These are phyloP conservation scores for Ustilago nuda DNA, from an alignment of 1,284 basidiomycete species.

Conservation along the genomic window DNA sequence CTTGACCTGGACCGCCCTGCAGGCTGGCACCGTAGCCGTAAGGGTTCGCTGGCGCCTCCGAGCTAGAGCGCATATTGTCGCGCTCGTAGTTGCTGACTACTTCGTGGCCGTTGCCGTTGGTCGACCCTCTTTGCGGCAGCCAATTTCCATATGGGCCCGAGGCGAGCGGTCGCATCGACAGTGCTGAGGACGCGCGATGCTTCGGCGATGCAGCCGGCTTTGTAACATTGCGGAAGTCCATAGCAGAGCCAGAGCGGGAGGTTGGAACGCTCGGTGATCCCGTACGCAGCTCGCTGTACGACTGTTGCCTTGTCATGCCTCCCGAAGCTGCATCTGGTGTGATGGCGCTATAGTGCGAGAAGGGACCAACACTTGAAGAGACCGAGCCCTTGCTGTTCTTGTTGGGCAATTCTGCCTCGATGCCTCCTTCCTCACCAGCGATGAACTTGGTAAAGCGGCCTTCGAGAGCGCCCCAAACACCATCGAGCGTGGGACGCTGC, in stretches of 20 bases:
- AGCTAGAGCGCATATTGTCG: constrained; percentile 34
- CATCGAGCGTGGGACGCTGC: constrained; percentile 86
- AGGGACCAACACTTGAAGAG: constrained; percentile 76
- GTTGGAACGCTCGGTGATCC: constrained; percentile 42
- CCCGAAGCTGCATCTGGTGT: constrained; percentile 75
- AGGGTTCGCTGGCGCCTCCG: constrained; percentile 19
- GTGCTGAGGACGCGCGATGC: constrained; percentile 48
- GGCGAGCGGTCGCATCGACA: constrained; percentile 45
- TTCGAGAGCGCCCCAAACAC: constrained; percentile 91
- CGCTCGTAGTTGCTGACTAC: constrained; percentile 35
- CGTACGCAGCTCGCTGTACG: constrained; percentile 55
- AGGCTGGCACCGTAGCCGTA: constrained; percentile 21
- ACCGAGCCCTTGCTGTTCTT: constrained; percentile 58
- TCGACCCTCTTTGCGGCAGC: constrained; percentile 30
- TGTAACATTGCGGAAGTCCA: constrained; percentile 48
- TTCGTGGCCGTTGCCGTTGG: constrained; percentile 24
- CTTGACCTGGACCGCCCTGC: constrained; percentile 15
- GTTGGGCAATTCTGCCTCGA: constrained; percentile 70
- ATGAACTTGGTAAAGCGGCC: constrained; percentile 96
- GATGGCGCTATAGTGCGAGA: constrained; percentile 93
- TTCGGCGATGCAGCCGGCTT: constrained; percentile 50
- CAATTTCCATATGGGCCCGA: constrained; percentile 51
- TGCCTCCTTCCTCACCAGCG: constrained; percentile 73
- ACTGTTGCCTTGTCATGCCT: constrained; percentile 66
- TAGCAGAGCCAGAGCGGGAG: constrained; percentile 55